Base-by-base conservation (phyloP, 106 monocot genomes). In the Platanthera guangdongensis region DNA sequence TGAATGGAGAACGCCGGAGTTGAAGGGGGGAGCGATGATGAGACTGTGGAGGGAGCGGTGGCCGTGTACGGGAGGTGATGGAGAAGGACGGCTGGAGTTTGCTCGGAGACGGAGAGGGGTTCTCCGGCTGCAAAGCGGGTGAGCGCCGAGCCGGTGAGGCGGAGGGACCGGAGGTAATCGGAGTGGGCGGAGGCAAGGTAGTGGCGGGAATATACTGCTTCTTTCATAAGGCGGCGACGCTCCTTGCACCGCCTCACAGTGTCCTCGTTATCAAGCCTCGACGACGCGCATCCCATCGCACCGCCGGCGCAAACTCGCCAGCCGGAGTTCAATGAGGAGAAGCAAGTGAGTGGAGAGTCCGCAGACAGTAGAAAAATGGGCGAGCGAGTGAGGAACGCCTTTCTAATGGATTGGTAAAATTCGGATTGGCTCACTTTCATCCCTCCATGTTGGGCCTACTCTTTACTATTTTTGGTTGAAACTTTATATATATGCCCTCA, bases 161-260 rank as follows among this genome's bases (percentile, higher is more conserved):
- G 87, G 82, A 96, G 90, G 79, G 96, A 85, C 46, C 79, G 83
- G 76, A 96, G 93, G 81, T 96, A 93, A 52, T 96, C 96, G 78
- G 89, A 84, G 76, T 96, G 96, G 4, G 93, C 90, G 53, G 96
- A 80, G 72, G 96, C 90, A 52, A 96, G 84, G 78, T 83, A 87
- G 80, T 93, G 96, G 80, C 93, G 91, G 53, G 87, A 84, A 22
- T 78, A 74, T 4, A 96, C 93, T 9, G 89, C 91, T 13, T 89
- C 88, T 72, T 92, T 91, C 76, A 93, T 93, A 55, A 91, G 88
- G 67, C 89, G 83, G 77, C 91, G 94, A 19, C 97, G 89, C 80
- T 97, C 94, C 82, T 88, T 85, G 94, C 97, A 97, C 45, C 97
- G 89, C 57, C 97, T 87, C 46, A 97, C 97, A 1, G 85, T 84